Evolutionary conservation across 2,329 filamentous ascomycete species (phyloP), one percentile per base, ranked within the genome.

Genomic region (Penicillium sp.): DNA sequence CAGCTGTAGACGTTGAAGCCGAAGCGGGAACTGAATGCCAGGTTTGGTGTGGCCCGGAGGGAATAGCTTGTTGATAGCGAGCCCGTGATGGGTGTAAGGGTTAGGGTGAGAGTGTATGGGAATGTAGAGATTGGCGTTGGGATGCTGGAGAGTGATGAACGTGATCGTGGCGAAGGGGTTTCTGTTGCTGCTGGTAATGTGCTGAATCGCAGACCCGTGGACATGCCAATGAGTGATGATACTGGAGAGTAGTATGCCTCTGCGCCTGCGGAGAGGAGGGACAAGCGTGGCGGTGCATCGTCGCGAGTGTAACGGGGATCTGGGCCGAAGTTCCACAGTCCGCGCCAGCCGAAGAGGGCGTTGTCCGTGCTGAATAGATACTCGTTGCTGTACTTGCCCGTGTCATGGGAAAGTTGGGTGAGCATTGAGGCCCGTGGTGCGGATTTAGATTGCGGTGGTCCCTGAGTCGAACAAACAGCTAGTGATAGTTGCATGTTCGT

Each of bases 1-100:
- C 97, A 99, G 71, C 91, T 96, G 76, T 97, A 97, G 47, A 97
- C 89, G 68, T 99, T 99, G 76, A 99, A 99, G 69, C 95, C 92
- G 76, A 97, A 93, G 47, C 89, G 86, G 21, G 92, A 95, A 60
- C 92, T 94, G 47, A 99, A 83, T 10, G 91, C 90, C 63, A 96
- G 85, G 66, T 91, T 86, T 32, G 84, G 84, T 3, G 91, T 91
- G 2, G 93, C 93, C 67, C 91, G 89, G 45, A 97, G 90, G 0
- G 94, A 90, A 71, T 99, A 99, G 14, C 87, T 96, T 34, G 92
- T 91, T 54, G 89, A 92, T 56, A 99, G 82, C 68, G 91, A 96
- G 16, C 94, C 94, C 85, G 97, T 97, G 46, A 99, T 79, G 4
- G 94, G 94, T 64, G 96, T 97, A 46, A 97, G 75, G 7, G 93